phyloP scores from a whole-genome alignment of 2,329 filamentous ascomycete species.

The Neonectria neomacrospora region DNA sequence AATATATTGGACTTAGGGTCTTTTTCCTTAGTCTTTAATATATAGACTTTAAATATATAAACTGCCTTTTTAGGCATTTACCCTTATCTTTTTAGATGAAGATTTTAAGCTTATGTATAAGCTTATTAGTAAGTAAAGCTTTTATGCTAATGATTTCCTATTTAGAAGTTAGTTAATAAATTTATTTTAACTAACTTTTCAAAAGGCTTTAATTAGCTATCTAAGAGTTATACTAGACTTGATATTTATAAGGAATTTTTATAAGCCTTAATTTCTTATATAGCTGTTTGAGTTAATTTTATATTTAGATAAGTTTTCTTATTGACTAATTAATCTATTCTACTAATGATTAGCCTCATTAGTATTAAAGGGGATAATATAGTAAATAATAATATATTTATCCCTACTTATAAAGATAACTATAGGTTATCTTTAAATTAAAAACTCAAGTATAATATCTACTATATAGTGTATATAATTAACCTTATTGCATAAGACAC shows the following conservation, averaged over 20 bases:
- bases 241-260: too few species aligned
- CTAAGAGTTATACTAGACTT: neutral
- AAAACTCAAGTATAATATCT: too few species aligned
- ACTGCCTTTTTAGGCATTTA: too few species aligned
- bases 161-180: neutral
- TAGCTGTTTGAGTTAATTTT: neutral
- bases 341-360: neutral
- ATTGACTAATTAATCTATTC: neutral
- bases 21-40: too few species aligned
- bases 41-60: too few species aligned
- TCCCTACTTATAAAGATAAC: too few species aligned
- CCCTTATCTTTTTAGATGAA: neutral
- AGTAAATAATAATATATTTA: too few species aligned
- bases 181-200: neutral
- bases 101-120: neutral
- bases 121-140: neutral
- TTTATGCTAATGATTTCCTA: neutral
- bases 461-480: too few species aligned
- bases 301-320: neutral
- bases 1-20: neutral
- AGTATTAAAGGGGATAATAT: too few species aligned
- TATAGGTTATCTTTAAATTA: too few species aligned
- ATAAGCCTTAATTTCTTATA: too few species aligned
- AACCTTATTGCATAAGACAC: too few species aligned
- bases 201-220: neutral